Base-by-base conservation (phyloP, 1,139 yeast genomes). In the Candida sp. region DNA sequence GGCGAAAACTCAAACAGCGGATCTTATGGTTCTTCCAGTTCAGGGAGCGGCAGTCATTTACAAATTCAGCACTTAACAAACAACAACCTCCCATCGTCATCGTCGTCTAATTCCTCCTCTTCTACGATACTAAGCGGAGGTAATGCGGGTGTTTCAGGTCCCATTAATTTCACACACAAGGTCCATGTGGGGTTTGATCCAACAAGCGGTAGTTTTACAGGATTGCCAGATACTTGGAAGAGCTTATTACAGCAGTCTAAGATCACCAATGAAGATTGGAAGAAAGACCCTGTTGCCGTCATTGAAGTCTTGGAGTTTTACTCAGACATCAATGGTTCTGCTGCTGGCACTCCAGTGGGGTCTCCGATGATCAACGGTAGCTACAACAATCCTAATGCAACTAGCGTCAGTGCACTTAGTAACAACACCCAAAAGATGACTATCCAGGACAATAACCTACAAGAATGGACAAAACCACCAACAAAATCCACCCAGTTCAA, bases 241-340 rank as follows among this genome's bases (percentile, higher is more conserved):
- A 84, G 79, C 54, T 70, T 88, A 57, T 77, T 88, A 48, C 88
- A 88, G 61, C 91, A 87, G 62, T 87, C 93, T 8, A 84, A 88
- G 63, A 88, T 88, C 59, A 88, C 94, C 3, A 87, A 86, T 58
- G 94, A 88, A 61, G 96, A 88, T 69, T 86, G 91, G 88, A 85
- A 88, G 52, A 87, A 86, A 61, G 91, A 88, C 62, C 93, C 96
- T 1, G 89, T 86, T 30, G 96, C 96, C 0, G 94, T 82, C 40
- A 92, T 94, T 58, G 98, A 94, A 64, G 99, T 93, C 1, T 82
- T 96, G 64, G 96, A 91, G 60, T 94, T 96, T 66, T 91, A 90
- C 66, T 78, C 78, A 11, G 81, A 78, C 53, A 77, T 76, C 54
- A 73, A 72, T 57, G 74, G 74, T 46, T 64, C 72, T 5, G 63